Percentiles rank a stretch among this genome's conserved stretches.
Evolutionary conservation across 2,329 filamentous ascomycete species (phyloP).

Genomic region (Fusarium sp.): DNA sequence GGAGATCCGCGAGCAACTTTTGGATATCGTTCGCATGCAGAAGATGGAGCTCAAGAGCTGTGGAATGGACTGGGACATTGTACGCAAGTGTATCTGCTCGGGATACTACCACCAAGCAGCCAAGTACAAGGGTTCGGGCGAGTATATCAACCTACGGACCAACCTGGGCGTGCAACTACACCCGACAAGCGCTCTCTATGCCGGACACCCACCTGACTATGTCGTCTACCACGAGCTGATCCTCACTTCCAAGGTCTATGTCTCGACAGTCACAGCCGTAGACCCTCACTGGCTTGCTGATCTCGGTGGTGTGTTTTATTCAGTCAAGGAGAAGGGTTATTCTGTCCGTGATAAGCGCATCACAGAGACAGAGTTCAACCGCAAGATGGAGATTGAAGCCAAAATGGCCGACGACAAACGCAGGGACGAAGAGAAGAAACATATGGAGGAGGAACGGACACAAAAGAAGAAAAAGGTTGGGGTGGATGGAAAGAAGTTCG

Average conservation of each 20-base stretch:
- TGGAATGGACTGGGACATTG: constrained; percentile 96
- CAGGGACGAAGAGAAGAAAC: constrained; percentile 67
- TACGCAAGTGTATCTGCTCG: constrained; percentile 95
- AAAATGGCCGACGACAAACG: constrained; percentile 90
- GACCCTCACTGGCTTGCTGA: constrained; percentile 98
- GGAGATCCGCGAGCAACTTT: constrained; percentile 92
- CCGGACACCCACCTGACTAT: constrained; percentile 95
- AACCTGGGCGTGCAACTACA: constrained; percentile 95
- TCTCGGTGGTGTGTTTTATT: constrained; percentile 96
- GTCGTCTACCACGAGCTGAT: constrained; percentile 98
- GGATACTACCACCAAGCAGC: constrained; percentile 99
- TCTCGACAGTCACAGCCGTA: constrained; percentile 95
- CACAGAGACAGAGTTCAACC: constrained; percentile 91
- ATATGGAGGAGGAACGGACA: constrained; percentile 60
- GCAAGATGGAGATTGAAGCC: constrained; percentile 90
- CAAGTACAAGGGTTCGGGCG: constrained; percentile 93
- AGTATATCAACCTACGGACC: constrained; percentile 96
- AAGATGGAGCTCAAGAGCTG: constrained; percentile 89
- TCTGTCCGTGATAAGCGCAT: constrained; percentile 86
- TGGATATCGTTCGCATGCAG: constrained; percentile 93
- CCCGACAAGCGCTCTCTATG: constrained; percentile 92
- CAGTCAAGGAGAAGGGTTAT: constrained; percentile 96
- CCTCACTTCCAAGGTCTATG: constrained; percentile 96
- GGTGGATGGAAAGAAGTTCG: constrained; percentile 63
- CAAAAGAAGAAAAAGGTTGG: constrained; percentile 54